Evolutionary conservation across 1,284 basidiomycete genomes (phyloP).

Genomic region (Ustilago tritici): DNA sequence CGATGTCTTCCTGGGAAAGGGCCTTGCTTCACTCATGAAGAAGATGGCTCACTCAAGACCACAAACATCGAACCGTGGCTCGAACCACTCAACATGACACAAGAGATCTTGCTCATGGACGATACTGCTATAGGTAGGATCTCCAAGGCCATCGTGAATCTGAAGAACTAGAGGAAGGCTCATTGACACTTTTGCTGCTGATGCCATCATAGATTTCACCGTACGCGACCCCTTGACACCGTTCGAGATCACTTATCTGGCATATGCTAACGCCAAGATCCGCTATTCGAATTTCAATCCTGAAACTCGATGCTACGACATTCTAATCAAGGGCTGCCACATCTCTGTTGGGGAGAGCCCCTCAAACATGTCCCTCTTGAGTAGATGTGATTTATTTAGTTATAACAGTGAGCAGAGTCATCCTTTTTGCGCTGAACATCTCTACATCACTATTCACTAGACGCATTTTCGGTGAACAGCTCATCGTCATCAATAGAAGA

Average conservation of each 20-base stretch:
- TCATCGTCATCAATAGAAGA: too few species aligned
- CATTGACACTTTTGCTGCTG: background rate
- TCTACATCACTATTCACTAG: too few species aligned
- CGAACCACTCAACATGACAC: conserved; percentile 13
- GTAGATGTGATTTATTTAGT: too few species aligned
- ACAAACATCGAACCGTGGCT: conserved; percentile 14
- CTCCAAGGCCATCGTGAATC: background rate
- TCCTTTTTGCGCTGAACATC: too few species aligned
- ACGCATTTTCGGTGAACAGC: too few species aligned
- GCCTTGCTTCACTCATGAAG: conserved; percentile 11
- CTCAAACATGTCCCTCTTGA: background rate
- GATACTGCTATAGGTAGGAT: conserved; percentile 2
- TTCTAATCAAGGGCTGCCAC: background rate
- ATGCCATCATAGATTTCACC: conserved; percentile 8
- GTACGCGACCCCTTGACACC: conserved; percentile 1
- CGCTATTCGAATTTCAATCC: conserved; percentile 24
- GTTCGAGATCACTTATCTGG: conserved; percentile 13
- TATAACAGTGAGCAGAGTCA: too few species aligned
- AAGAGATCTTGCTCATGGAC: background rate
- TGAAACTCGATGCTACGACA: conserved; percentile 5
- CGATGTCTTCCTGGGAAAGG: conserved; percentile 1
- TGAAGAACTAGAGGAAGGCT: background rate
- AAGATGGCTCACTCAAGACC: background rate
- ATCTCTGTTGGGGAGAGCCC: conserved; percentile 8
- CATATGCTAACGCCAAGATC: background rate